These are phyloP conservation scores for Phytopythium helicoides DNA, from an alignment of 352 stramenopile genomes.

Conservation along the genomic window DNA sequence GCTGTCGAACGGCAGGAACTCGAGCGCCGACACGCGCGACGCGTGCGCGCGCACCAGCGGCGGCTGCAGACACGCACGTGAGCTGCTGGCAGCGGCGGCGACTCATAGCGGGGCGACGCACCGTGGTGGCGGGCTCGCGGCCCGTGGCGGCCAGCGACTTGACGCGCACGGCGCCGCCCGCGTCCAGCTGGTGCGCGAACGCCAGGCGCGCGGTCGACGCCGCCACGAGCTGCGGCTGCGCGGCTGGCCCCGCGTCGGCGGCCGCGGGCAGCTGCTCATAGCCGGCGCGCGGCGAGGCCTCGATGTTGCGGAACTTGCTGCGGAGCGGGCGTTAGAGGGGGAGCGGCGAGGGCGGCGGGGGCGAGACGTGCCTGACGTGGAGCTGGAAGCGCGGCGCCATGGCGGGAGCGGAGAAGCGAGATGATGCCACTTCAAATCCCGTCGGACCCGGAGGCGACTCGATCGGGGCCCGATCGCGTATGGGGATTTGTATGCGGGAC, in stretches of 20 bases:
- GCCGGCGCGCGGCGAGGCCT: constrained; percentile 44
- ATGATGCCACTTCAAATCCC: too few relatives aligned
- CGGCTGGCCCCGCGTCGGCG: background rate
- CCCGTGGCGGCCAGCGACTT: constrained; percentile 46
- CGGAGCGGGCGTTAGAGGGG: background rate
- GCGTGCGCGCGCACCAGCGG: constrained; percentile 61
- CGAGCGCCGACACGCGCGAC: constrained; percentile 57
- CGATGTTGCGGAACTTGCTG: constrained; percentile 83
- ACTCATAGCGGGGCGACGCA: too few relatives aligned
- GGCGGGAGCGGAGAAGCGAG: too few relatives aligned
- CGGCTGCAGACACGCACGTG: constrained; percentile 22
- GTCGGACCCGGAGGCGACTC: too few relatives aligned
- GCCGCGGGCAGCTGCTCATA: constrained; percentile 73
- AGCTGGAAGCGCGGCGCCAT: constrained; percentile 55
- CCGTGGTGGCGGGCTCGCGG: constrained; percentile 16
- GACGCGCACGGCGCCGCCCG: constrained; percentile 58
- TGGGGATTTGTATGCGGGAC: too few relatives aligned
- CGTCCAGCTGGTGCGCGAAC: constrained; percentile 66
- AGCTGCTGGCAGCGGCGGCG: background rate
- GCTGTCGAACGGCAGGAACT: constrained; percentile 54
- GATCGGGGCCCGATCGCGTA: too few relatives aligned
- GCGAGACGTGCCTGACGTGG: constrained; percentile 30
- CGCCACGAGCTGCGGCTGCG: constrained; percentile 31
- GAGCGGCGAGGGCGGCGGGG: background rate
- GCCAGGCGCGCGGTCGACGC: constrained; percentile 42